Percentiles rank a stretch among this genome's conserved stretches.
phyloP scores from a whole-genome alignment of 257 asterid genomes.

The Paulownia fortunei region DNA sequence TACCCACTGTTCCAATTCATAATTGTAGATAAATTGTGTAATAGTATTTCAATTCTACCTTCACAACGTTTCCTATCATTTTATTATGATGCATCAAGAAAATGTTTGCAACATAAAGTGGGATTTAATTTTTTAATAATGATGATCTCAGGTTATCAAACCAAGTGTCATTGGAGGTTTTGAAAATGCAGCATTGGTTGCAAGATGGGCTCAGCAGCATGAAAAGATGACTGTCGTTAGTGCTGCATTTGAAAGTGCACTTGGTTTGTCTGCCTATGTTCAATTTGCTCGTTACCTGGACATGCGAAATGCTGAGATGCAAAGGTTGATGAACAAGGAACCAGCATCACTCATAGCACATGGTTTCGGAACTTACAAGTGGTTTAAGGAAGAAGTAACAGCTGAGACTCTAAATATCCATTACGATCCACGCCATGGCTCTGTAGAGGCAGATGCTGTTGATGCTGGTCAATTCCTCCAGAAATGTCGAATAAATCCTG shows the following conservation, averaged over 20 bases:
- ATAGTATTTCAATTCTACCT: no score
- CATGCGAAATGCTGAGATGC: conserved; percentile 67
- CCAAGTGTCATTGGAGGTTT: conserved; percentile 94
- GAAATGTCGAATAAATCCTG: conserved; percentile 57
- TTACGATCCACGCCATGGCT: conserved; percentile 51
- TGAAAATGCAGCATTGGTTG: conserved; percentile 78
- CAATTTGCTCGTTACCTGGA: conserved; percentile 80
- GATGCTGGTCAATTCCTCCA: conserved; percentile 74
- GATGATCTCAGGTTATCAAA: conserved; percentile 77
- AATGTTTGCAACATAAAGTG: background rate
- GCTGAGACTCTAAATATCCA: conserved; percentile 53
- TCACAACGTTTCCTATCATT: no score
- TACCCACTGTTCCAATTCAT: no score
- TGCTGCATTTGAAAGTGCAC: conserved; percentile 87
- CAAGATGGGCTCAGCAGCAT: conserved; percentile 93
- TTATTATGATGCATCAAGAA: background rate
- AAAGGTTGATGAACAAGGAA: conserved; percentile 51
- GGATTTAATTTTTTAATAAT: background rate
- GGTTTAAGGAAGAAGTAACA: conserved; percentile 84
- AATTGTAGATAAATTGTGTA: no score
- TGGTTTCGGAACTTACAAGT: conserved; percentile 92
- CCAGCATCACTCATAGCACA: conserved; percentile 55
- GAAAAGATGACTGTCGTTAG: conserved; percentile 84
- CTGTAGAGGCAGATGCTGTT: conserved; percentile 62
- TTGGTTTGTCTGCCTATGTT: conserved; percentile 79